Evolutionary conservation across 148 eudicot genomes (phyloP), one percentile per base, ranked within the genome.

Genomic region (Suaeda aralocaspica): DNA sequence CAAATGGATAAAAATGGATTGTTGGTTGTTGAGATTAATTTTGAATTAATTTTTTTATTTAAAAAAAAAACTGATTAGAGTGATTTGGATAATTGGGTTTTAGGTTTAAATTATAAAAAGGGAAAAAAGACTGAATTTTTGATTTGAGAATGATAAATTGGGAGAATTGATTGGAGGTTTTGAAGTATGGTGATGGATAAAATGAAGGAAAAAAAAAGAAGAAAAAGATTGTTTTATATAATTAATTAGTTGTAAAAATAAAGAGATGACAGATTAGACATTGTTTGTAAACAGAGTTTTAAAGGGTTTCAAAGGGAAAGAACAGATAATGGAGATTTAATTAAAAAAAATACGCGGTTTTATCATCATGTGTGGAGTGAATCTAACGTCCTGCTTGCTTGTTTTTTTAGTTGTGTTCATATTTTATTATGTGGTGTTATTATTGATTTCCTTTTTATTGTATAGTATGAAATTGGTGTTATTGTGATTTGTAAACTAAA

Each of bases 331-430:
- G n/a, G n/a, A n/a, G n/a, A n/a, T n/a, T n/a, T n/a, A n/a, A n/a
- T n/a, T 25, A 58, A 41, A 39, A 8, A 28, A 71, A 60, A 1
- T 50, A 33, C 28, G 31, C 49, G 62, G 49, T 62, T n/a, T 45
- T 22, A 26, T 36, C 46, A 8, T 46, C 16, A 46, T 62, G 42
- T 62, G 66, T 61, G 66, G 66, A 61, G 66, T 61, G 45, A 36
- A 61, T 34, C 46, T 12, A 62, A 62, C 48, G 66, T 62, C 66
- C 66, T 39, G 8, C 66, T 33, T 62, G 66, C 66, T 62, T 62
- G 24, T 21, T 62, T 3, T 62, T 36, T 36, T 14, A 31, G 16
- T 60, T 9, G 21, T 16, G 21, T 2, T 46, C 18, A 46, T 15
- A 46, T 14, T 46, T 13, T 46, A 58, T 6, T 29, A 1, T 13